Conservation (phyloP, 2,329 filamentous ascomycete species). For the Chrysoporthe puriensis region DNA sequence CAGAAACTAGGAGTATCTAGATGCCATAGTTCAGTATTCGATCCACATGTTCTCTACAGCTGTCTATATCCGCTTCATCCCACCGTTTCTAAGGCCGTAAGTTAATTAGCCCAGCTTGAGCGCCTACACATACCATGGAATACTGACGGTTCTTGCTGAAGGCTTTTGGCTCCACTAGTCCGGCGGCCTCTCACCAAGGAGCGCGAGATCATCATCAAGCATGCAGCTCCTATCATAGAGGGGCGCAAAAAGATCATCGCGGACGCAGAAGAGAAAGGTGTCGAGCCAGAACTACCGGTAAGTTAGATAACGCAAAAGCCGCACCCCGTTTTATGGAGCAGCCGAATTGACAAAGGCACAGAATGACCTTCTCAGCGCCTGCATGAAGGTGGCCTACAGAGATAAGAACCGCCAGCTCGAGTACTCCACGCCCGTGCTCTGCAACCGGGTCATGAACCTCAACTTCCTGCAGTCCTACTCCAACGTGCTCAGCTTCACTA, state of each 20-base stretch:
- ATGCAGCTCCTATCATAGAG: constrained; percentile 11
- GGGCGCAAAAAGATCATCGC: constrained; percentile 4
- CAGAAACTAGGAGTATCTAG: constrained; percentile 11
- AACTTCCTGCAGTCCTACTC: constrained; percentile 15
- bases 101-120: neutral
- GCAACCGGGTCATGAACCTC: constrained; percentile 5
- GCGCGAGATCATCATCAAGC: constrained; percentile 2
- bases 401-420: constrained; percentile 7
- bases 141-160: neutral
- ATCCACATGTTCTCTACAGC: neutral
- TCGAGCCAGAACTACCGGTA: constrained; percentile 6
- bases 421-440: neutral
- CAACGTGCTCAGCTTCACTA: constrained; percentile 11
- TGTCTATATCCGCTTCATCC: constrained; percentile 10
- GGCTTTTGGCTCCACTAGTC: constrained; percentile 2
- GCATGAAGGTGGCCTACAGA: constrained; percentile 3
- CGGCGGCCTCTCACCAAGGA: constrained; percentile 1
- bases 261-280: constrained; percentile 9
- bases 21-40: constrained; percentile 11
- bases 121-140: neutral
- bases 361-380: constrained; percentile 10
- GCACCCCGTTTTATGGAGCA: neutral
- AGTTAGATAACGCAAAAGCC: neutral
- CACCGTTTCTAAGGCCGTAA: constrained; percentile 11
- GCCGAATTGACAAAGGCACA: neutral